Base-by-base conservation (phyloP, 2,329 filamentous ascomycete species). In the Knoxdaviesia capensis region DNA sequence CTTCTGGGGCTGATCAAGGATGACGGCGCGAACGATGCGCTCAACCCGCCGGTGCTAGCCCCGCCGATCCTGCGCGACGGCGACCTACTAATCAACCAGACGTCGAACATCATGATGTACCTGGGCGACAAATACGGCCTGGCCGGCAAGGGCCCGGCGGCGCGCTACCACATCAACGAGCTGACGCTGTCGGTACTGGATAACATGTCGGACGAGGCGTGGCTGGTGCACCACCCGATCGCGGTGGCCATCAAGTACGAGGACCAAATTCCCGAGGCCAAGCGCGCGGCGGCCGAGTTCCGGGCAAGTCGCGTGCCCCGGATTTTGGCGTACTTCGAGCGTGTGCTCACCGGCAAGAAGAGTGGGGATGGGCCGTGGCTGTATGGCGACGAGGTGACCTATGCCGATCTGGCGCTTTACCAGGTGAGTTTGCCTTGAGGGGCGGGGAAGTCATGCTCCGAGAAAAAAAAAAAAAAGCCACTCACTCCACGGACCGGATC, bases 201-300 rank as follows among this genome's bases (percentile, higher is more conserved):
- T 50, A 70, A 70, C 1, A 56, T 87, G 39, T 71, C 71, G 51
- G 75, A 78, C 48, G 82, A 87, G 59, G 56, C 73, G 1, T 82
- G 87, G 53, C 79, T 87, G 50, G 75, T 72, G 30, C 82, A 88
- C 54, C 82, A 88, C 52, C 82, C 82, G 1, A 61, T 84, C 41
- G 65, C 71, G 2, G 52, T 60, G 0, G 53, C 56, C 1, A 53
- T 69, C 5, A 80, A 77, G 54, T 88, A 86, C 51, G 79, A 85
- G 52, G 78, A 86, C 30, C 82, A 88, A 58, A 83, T 78, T 54
- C 60, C 65, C 1, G 81, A 83, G 54, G 65, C 74, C 10, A 59
- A 74, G 52, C 69, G 65, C 46, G 65, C 71, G 6, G 60, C 60
- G 36, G 65, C 75, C 43, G 66, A 62, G 37, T 20, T 20, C 20